These are phyloP conservation scores for Aphanocladium album DNA, from an alignment of 2,329 filamentous ascomycete species.

Conservation along the genomic window DNA sequence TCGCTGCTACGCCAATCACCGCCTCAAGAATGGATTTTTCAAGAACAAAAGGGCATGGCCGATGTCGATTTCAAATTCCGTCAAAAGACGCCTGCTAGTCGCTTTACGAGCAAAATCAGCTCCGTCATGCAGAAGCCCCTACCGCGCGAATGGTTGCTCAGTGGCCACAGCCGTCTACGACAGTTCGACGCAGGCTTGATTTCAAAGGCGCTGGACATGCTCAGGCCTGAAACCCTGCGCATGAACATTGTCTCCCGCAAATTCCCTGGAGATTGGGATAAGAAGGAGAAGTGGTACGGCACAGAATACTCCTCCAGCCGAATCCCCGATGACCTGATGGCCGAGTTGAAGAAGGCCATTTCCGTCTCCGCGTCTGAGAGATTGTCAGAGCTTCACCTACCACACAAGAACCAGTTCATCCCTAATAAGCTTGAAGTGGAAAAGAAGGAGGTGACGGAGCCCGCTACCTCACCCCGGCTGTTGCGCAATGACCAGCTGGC, in stretches of 20 bases:
- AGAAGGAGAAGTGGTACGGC: slow-evolving; percentile 95
- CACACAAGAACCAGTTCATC: slow-evolving; percentile 93
- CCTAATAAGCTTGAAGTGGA: slow-evolving; percentile 90
- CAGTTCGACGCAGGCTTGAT: slow-evolving; percentile 79
- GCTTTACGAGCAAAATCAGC: slow-evolving; percentile 81
- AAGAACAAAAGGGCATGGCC: slow-evolving; percentile 83
- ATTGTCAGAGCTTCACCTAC: slow-evolving; percentile 71
- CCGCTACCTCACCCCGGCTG: slow-evolving; percentile 68
- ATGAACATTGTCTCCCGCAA: slow-evolving; percentile 78
- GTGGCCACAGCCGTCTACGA: slow-evolving; percentile 68
- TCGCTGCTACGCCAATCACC: slow-evolving; percentile 74
- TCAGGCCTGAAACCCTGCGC: slow-evolving; percentile 86
- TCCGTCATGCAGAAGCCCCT: slow-evolving; percentile 88
- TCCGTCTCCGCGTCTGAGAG: slow-evolving; percentile 53
- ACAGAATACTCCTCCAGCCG: slow-evolving; percentile 85
- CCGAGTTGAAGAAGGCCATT: slow-evolving; percentile 62
- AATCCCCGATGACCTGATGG: slow-evolving; percentile 70
- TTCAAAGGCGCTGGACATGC: slow-evolving; percentile 62
- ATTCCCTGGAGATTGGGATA: slow-evolving; percentile 76
- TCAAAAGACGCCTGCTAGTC: slow-evolving; percentile 84
- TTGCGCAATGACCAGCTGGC: slow-evolving; percentile 78
- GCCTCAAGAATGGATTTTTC: slow-evolving; percentile 88
- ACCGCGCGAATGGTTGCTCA: slow-evolving; percentile 82
- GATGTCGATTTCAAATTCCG: slow-evolving; percentile 95
- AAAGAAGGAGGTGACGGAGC: slow-evolving; percentile 80